Base-by-base conservation (phyloP, 1,139 yeast genomes). In the Pichia sp. region DNA sequence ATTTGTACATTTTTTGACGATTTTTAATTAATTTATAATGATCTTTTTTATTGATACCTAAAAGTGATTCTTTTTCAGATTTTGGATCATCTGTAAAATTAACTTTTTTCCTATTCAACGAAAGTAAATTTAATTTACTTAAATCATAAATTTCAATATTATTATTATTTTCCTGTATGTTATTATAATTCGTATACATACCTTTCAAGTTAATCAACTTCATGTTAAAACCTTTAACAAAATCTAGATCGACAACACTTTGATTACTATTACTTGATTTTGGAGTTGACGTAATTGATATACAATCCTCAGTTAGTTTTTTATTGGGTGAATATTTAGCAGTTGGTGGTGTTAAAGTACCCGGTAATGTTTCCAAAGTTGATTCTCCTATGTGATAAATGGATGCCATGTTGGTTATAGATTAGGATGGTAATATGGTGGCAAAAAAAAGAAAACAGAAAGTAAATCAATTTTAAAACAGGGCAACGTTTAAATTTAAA, bases 331-430 rank as follows among this genome's bases (percentile, higher is more conserved):
- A 59, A 44, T 56, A 56, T 2, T 55, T 54, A 18, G 47, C 50
- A 6, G 42, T 41, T 4, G 66, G 64, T 1, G 67, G 67, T 5
- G 67, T 62, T 22, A 47, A 44, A 9, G 62, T 55, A 2, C 66
- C 67, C 1, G 67, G 66, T 11, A 64, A 53, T 3, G 52, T 53
- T 10, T 58, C 62, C 19, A 62, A 51, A 47, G 77, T 69, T 8
- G 54, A 50, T n/a, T 72, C 65, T 9, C 73, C 73, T 2, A 81
- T 77, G 57, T 72, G 71, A 19, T 34, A 41, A 2, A 30, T 5
- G 3, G 25, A 43, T 31, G 22, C 13, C 19, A 28, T 34, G 25
- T 22, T 14, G 34, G 14, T 3, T 5, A n/a, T n/a, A 8, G 19
- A 34, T 13, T 2, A 34, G n/a, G 14, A 13, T 19, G 13, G 29